phyloP scores from a whole-genome alignment of 768 basidiomycete genomes.

The Mycena belliarum region DNA sequence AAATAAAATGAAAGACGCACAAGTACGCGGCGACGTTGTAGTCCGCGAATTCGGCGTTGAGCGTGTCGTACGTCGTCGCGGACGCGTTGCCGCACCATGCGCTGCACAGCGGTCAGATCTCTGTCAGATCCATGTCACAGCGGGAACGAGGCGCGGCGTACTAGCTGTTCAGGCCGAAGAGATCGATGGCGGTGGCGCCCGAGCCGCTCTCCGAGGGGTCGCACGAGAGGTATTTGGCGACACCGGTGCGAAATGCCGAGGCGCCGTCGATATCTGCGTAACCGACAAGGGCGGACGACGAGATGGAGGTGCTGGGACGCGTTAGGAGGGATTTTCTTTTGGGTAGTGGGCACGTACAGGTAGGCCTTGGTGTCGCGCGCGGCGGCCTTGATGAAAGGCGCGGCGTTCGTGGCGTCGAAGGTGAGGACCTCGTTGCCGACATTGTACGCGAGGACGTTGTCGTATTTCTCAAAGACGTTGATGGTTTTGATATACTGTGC shows the following conservation, averaged over 20 bases:
- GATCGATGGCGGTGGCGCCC: conserved; percentile 68
- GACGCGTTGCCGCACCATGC: conserved; percentile 80
- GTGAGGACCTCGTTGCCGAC: conserved; percentile 83
- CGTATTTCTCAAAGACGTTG: conserved; percentile 76
- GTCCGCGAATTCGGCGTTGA: conserved; percentile 54
- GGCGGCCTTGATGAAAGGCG: conserved; percentile 89
- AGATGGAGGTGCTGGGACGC: conserved; percentile 62
- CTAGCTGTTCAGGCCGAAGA: conserved; percentile 90
- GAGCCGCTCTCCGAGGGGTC: conserved; percentile 55
- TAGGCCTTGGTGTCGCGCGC: conserved; percentile 86
- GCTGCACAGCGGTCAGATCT: conserved; percentile 43
- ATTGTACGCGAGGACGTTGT: conserved; percentile 87
- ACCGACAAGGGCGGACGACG: conserved; percentile 68
- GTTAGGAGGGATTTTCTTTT: no score
- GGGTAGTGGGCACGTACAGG: no score
- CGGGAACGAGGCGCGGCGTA: conserved; percentile 36
- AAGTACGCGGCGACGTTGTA: conserved; percentile 88
- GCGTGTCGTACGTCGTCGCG: conserved; percentile 54
- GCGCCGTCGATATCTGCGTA: conserved; percentile 85
- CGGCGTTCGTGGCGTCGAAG: conserved; percentile 55
- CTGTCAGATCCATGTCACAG: background rate
- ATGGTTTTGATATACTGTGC: conserved; percentile 71
- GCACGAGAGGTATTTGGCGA: conserved; percentile 83
- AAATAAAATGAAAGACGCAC: conserved; percentile 52
- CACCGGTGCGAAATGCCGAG: conserved; percentile 32